phyloP scores from a whole-genome alignment of 2,329 filamentous ascomycete genomes.

The Apiospora rasikravindrae region DNA sequence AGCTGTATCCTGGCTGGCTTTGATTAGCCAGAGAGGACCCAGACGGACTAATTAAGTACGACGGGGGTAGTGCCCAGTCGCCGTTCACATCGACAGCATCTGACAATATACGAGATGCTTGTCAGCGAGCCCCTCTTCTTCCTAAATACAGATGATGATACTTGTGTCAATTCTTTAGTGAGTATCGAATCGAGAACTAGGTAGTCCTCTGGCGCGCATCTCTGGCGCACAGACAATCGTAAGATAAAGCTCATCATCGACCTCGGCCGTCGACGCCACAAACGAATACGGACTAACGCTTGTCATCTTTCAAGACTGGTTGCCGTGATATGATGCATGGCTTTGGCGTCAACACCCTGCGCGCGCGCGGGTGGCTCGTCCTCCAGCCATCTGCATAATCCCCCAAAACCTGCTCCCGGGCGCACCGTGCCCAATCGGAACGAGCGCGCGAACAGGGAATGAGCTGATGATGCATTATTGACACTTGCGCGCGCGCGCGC shows the following conservation, averaged over 20 bases:
- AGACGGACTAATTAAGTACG: neutral
- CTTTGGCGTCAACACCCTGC: conserved; percentile 1
- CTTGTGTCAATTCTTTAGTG: neutral
- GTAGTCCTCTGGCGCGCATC: neutral
- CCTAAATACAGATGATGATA: neutral
- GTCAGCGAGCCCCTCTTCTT: neutral
- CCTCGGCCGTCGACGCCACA: neutral
- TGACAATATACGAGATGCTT: neutral
- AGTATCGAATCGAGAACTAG: neutral
- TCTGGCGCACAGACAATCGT: neutral
- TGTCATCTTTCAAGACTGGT: neutral
- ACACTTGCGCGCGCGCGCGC: neutral
- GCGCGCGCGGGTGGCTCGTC: conserved; percentile 7
- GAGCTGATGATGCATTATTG: conserved; percentile 5
- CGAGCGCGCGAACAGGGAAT: neutral
- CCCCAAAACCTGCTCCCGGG: neutral
- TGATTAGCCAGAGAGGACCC: neutral
- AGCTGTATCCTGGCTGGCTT: neutral
- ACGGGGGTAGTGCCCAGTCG: neutral
- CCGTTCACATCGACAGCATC: neutral
- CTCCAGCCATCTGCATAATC: neutral
- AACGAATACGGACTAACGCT: neutral
- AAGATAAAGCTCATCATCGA: neutral
- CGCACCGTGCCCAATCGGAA: conserved; percentile 11
- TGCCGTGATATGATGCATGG: neutral